Evolutionary conservation across 257 asterid species (phyloP).

Genomic region (Solanum bulbocastanum): DNA sequence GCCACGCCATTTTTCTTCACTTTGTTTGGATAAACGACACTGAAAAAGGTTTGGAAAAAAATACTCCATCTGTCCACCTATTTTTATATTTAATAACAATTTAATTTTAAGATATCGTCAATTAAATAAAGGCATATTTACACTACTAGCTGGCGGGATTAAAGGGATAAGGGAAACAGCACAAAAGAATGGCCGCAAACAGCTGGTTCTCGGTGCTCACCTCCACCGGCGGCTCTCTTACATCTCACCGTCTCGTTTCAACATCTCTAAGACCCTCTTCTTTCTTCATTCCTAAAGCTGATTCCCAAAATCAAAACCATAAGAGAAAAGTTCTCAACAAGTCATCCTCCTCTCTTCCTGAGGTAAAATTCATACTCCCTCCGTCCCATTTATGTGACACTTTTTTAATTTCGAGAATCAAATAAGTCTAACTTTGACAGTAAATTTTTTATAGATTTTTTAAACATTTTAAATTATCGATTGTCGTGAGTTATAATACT

Average conservation of each 20-base stretch:
- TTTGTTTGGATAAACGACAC: background rate
- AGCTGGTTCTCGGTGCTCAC: slow-evolving; percentile 14
- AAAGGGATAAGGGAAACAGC: background rate
- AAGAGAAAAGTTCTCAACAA: background rate
- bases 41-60: too few relatives aligned
- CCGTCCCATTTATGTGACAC: too few relatives aligned
- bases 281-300: slow-evolving; percentile 3
- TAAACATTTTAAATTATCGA: too few relatives aligned
- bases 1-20: background rate
- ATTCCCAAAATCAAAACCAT: background rate
- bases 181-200: slow-evolving; percentile 14
- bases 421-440: too few relatives aligned
- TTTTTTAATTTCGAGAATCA: too few relatives aligned
- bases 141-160: background rate
- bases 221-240: slow-evolving; percentile 11
- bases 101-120: too few relatives aligned
- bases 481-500: too few relatives aligned
- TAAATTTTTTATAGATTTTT: too few relatives aligned
- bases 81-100: too few relatives aligned
- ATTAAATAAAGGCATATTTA: background rate
- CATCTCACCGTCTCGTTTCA: background rate
- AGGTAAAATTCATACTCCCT: slow-evolving; percentile 1
- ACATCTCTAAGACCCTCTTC: background rate
- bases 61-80: background rate
- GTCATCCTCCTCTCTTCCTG: background rate